Base-by-base conservation (phyloP, 2,329 filamentous ascomycete species). In the Cercospora citrullina region DNA sequence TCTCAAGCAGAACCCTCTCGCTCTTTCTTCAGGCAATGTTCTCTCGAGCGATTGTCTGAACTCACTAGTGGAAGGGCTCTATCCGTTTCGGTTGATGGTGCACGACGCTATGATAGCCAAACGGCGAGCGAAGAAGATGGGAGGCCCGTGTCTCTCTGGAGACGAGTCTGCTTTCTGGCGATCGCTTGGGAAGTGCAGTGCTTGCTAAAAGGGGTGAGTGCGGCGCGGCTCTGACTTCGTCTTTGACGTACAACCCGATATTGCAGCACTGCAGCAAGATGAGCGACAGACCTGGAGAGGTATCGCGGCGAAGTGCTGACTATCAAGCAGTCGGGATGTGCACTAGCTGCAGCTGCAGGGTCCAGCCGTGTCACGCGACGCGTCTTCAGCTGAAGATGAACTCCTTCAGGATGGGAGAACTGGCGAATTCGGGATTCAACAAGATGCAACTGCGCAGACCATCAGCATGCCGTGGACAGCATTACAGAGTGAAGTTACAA, bases 391-490 rank as follows among this genome's bases (percentile, higher is more conserved):
- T 64, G 62, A 96, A 95, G 61, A 97, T 84, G 77, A 97, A 97
- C 67, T 96, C 93, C 77, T 95, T 96, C 53, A 97, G 84, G 1
- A 97, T 88, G 0, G 93, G 92, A n/a, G 92, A 95, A 10, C 91
- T 91, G 36, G 93, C 92, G 77, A 97, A 97, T 79, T 97, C 93
- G 0, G 94, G 94, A 79, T 97, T 97, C 31, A 97, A 82, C 72
- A 98, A 81, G 69, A 97, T 90, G 81, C 94, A 97, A 77, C 93
- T 96, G 76, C 18, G n/a, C 16, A 1, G 28, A 28, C 55, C 67
- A 71, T 65, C 21, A 55, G 62, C 60, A 51, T 62, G 55, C 51
- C 18, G 23, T 23, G 48, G 57, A 62, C 42, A 58, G 16, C 58
- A 10, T n/a, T 58, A 23, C 21, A 21, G 12, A 30, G 4, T 6